Base-by-base conservation (phyloP, 2,329 filamentous ascomycete genomes). In the Dactylellina parvicollis region DNA sequence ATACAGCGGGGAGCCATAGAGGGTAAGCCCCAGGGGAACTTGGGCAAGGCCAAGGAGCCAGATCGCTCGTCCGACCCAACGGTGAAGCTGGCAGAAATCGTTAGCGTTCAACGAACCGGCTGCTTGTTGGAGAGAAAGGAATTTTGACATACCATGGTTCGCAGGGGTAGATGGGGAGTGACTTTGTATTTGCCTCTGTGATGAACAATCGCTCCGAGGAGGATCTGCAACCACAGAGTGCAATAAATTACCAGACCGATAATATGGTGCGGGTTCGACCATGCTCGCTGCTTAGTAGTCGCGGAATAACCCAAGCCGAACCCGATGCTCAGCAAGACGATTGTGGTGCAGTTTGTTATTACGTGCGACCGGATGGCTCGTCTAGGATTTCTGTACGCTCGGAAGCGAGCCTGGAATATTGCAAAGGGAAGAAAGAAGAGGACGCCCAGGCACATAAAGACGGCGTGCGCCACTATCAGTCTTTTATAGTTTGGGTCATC, bases 1-100 rank as follows among this genome's bases (percentile, higher is more conserved):
- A 36, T 86, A 87, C 78, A 90, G 88, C 3, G 95, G 94, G 28
- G 93, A 96, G 4, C 95, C 95, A 78, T 97, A 99, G 0, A 99
- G 84, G 0, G 93, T 93, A 49, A 99, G 84, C 0, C 95, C 95
- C 0, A 99, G 84, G 0, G 95, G 90, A 9, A 99, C 87, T 79
- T 99, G 95, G 2, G 89, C 86, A 76, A 98, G 88, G 0, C 92
- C 95, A 2, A 99, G 83, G 16, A 98, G 81, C 1, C 91, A 90
- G 77, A 94, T 87, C 0, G 86, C 83, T 66, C 93, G 85, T 16
- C 95, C 95, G 16, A 91, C 82, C 92, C 95, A 97, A 79, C 93
- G 90, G 82, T 99, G 95, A 42, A 98, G 81, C 85, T 90, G 84
- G 36, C 84, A 80, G 18, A 16, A 84, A 85, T 55, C 83, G 84